Base-by-base conservation (phyloP, 176 grass and related monocot genomes). In the Elaeis guineensis region DNA sequence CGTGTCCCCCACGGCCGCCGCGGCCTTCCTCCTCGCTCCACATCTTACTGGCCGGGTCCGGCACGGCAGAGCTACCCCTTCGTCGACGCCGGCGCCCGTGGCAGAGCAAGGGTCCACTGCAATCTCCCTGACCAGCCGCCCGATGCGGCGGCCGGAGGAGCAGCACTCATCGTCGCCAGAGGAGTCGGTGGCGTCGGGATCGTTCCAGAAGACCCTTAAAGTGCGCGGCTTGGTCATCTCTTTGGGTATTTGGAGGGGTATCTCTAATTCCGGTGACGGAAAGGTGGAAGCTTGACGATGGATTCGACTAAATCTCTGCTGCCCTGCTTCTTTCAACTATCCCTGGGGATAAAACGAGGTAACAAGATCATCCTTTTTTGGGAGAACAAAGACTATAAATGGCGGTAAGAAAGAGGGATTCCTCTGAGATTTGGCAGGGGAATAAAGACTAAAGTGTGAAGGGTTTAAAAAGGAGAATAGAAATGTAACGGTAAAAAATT, bases 171-270 rank as follows among this genome's bases (percentile, higher is more conserved):
- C 79, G 58, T 75, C 79, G 28, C 60, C 67, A 3, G 54, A 77
- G 11, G 74, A 55, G 50, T 78, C 79, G 0, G 79, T 82, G 4
- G 61, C 73, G 21, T 82, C 79, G 5, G 79, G 79, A 54, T 82
- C 73, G 30, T 44, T 77, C 73, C 73, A 82, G 66, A 76, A 75
- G 58, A 82, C 66, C 25, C 79, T 66, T 55, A 82, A 65, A 44
- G 67, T 82, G 21, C 73, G 68, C 3, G 61, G 23, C 70, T 73
- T 82, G 19, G 67, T 59, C 79, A 82, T 82, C 49, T 44, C 44
- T 28, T 5, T 19, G 21, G 49, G 44, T 25, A 11, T 17, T 16
- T 17, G 5, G 21, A 28, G 49, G 63, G 16, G 5, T 16, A 5
- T 23, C 57, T n/a, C 28, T 17, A 7, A 20, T 44, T 8, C 19